Evolutionary conservation across 441 rosid species (phyloP).

Genomic region (Erysimum pusillum): DNA sequence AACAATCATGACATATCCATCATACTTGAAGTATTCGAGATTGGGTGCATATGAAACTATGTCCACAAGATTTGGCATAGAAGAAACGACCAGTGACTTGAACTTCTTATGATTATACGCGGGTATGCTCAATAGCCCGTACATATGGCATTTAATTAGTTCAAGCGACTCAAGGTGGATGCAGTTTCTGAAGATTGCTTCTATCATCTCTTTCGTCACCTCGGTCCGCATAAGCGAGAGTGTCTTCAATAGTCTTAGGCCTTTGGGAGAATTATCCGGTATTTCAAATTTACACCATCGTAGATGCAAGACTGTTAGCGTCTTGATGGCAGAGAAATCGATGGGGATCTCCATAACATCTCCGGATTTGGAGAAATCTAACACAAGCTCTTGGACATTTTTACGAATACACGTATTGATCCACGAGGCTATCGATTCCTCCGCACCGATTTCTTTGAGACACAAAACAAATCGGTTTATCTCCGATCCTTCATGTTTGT

Average conservation of each 20-base stretch:
- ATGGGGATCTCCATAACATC: not conserved
- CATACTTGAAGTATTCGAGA: constrained; percentile 17
- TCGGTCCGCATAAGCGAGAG: constrained; percentile 3
- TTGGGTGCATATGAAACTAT: constrained; percentile 16
- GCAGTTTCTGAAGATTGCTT: constrained; percentile 21
- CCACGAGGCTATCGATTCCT: constrained; percentile 12
- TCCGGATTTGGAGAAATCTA: constrained; percentile 35
- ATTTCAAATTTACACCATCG: constrained; percentile 7
- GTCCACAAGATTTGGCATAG: not conserved
- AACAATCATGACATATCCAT: constrained; percentile 3
- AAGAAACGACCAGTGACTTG: not conserved
- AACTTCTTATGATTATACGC: constrained; percentile 17
- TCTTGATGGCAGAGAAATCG: constrained; percentile 10
- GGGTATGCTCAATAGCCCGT: not conserved
- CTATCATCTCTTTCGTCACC: not conserved
- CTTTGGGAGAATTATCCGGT: constrained; percentile 6
- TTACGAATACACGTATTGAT: constrained; percentile 1
- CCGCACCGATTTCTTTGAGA: constrained; percentile 10
- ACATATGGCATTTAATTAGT: constrained; percentile 5
- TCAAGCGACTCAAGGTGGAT: constrained; percentile 23
- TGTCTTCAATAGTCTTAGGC: constrained; percentile 4
- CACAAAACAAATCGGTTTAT: constrained; percentile 3
- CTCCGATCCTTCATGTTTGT: not conserved
- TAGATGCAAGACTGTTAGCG: constrained; percentile 8
- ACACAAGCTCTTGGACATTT: constrained; percentile 1